A percentile compares a stretch with the other conserved stretches of the same genome.
phyloP scores from a whole-genome alignment of 1,284 basidiomycete genomes.

The Malassezia arunalokei region DNA sequence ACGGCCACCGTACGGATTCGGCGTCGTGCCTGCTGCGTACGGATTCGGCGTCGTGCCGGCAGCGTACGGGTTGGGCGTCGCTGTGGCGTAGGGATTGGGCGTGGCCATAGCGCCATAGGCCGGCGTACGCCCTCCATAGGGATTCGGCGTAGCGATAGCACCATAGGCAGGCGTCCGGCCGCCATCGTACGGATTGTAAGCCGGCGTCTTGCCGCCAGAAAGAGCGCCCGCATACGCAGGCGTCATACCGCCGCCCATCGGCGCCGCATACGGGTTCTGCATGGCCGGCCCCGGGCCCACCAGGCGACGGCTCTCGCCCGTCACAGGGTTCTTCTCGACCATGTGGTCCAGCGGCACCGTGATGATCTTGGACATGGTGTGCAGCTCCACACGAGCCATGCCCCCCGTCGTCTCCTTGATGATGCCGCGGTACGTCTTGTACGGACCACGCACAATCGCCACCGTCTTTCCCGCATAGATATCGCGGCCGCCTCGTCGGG shows the following conservation, averaged over 20 bases:
- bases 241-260: conserved; percentile 19
- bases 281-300: conserved; percentile 12
- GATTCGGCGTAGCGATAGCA: conserved; percentile 16
- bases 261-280: conserved; percentile 20
- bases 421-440: conserved; percentile 80
- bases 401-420: conserved; percentile 91
- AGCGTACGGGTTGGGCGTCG: conserved; percentile 14
- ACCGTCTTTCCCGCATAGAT: conserved; percentile 70
- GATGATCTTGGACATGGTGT: conserved; percentile 78
- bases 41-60: conserved; percentile 16
- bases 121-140: conserved; percentile 25
- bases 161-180: conserved; percentile 34
- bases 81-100: conserved; percentile 1
- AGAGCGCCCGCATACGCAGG: conserved; percentile 17
- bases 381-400: conserved; percentile 76
- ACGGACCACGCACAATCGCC: conserved; percentile 69
- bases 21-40: conserved; percentile 13
- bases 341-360: conserved; percentile 72
- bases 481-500: conserved; percentile 50
- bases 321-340: conserved; percentile 54
- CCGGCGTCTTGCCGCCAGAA: conserved; percentile 9
- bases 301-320: conserved; percentile 26
- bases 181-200: conserved; percentile 9
- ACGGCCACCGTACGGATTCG: conserved; percentile 18
- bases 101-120: conserved; percentile 15